Percentiles rank a stretch among this genome's conserved stretches.
These are phyloP conservation scores for Purshia tridentata DNA, from an alignment of 306 rosid genomes.

Conservation along the genomic window DNA sequence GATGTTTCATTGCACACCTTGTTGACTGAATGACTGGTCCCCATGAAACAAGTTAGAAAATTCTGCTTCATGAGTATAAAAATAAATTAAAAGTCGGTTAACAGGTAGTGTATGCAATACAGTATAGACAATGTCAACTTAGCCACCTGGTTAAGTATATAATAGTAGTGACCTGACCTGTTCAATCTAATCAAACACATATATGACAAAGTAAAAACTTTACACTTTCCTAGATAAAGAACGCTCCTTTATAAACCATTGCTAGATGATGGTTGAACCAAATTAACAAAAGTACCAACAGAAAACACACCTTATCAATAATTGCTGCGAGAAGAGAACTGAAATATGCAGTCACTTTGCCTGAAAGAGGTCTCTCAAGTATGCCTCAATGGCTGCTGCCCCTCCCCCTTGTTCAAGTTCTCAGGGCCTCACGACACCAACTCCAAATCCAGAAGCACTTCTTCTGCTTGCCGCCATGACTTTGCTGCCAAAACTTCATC, in stretches of 20 bases:
- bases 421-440: slow-evolving; percentile 28
- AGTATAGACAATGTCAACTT: slow-evolving; percentile 33
- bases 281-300: slow-evolving; percentile 15
- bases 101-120: neutral
- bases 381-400: slow-evolving; percentile 63
- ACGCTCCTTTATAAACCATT: neutral
- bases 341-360: slow-evolving; percentile 48
- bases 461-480: slow-evolving; percentile 57
- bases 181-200: slow-evolving; percentile 27
- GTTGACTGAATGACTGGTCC: neutral
- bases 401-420: slow-evolving; percentile 44
- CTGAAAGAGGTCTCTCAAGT: slow-evolving; percentile 46
- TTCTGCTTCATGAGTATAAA: neutral
- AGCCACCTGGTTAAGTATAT: slow-evolving; percentile 1
- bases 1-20: neutral
- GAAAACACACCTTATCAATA: neutral
- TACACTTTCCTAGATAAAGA: neutral
- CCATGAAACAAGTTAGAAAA: neutral
- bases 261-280: slow-evolving; percentile 4
- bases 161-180: slow-evolving; percentile 15
- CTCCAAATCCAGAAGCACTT: slow-evolving; percentile 47
- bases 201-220: slow-evolving; percentile 17
- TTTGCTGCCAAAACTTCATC: slow-evolving; percentile 60
- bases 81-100: neutral
- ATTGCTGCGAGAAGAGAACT: slow-evolving; percentile 10